These are phyloP conservation scores for Hydnomerulius pinastri DNA, from an alignment of 768 basidiomycete species.

Conservation along the genomic window DNA sequence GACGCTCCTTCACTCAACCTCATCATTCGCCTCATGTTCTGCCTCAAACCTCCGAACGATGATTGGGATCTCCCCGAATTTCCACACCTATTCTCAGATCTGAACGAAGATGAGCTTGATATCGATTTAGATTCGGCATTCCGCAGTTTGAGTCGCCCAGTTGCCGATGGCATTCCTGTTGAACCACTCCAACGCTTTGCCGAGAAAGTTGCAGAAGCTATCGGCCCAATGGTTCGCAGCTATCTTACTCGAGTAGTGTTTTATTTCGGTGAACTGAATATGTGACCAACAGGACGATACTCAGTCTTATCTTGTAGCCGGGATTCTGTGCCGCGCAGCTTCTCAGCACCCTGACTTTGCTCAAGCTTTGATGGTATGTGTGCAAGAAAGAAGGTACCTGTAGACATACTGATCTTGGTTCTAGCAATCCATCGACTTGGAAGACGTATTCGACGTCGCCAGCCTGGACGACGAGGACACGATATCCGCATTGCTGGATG, in stretches of 20 bases:
- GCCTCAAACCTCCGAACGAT: conserved; percentile 74
- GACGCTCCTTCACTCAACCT: conserved; percentile 64
- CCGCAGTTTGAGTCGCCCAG: conserved; percentile 54
- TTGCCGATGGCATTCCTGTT: conserved; percentile 54
- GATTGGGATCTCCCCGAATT: conserved; percentile 80
- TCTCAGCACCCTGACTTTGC: conserved; percentile 59
- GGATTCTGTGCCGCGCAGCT: conserved; percentile 62
- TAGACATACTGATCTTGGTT: conserved; percentile 10
- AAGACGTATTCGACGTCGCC: conserved; percentile 52
- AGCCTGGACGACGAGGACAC: conserved; percentile 55
- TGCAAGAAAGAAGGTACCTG: no score
- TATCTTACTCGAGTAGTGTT: neutral
- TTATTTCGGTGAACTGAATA: conserved; percentile 6
- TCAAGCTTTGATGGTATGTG: conserved; percentile 45
- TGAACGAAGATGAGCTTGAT: conserved; percentile 51
- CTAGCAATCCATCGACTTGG: conserved; percentile 61
- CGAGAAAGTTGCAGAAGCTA: conserved; percentile 51
- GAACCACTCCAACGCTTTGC: conserved; percentile 59
- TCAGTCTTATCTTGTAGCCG: conserved; percentile 62
- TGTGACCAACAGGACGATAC: conserved; percentile 42
- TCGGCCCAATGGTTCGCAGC: conserved; percentile 57
- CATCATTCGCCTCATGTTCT: conserved; percentile 73
- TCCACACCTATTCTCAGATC: conserved; percentile 66
- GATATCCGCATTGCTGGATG: conserved; percentile 59
- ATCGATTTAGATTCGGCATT: conserved; percentile 62